Conservation (phyloP, 208 protist genomes). For the Trypanosomatidae sp. region DNA sequence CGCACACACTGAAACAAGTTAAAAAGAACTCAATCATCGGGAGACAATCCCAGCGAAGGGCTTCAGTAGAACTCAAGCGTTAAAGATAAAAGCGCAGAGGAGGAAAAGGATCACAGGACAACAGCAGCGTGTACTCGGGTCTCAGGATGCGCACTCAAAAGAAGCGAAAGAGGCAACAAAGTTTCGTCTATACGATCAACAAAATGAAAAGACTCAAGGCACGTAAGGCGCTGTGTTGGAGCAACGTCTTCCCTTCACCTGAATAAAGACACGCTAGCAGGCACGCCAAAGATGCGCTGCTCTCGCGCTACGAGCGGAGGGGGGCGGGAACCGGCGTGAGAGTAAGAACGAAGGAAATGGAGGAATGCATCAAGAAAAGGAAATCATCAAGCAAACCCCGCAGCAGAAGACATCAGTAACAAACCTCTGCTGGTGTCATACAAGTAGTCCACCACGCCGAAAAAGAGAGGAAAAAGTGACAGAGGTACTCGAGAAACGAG, state of each 20-base stretch:
- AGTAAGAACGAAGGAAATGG: neutral
- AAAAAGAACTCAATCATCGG: neutral
- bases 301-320: neutral
- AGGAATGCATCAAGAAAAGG: neutral
- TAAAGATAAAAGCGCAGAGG: neutral
- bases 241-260: neutral
- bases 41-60: neutral
- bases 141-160: neutral
- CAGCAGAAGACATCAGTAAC: no score
- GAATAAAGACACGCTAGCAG: neutral
- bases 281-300: neutral
- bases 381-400: no score
- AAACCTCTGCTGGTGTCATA: no score
- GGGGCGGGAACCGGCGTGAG: neutral
- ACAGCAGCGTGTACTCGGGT: neutral
- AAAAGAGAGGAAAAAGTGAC: neutral
- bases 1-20: slow-evolving; percentile 1
- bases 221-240: neutral
- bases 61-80: neutral
- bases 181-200: neutral
- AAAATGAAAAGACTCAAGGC: neutral
- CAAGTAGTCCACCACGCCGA: no score
- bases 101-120: neutral
- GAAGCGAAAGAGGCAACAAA: neutral
- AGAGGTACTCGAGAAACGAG: neutral